These are phyloP conservation scores for Corchorus capsularis DNA, from an alignment of 345 rosid species.

Conservation along the genomic window DNA sequence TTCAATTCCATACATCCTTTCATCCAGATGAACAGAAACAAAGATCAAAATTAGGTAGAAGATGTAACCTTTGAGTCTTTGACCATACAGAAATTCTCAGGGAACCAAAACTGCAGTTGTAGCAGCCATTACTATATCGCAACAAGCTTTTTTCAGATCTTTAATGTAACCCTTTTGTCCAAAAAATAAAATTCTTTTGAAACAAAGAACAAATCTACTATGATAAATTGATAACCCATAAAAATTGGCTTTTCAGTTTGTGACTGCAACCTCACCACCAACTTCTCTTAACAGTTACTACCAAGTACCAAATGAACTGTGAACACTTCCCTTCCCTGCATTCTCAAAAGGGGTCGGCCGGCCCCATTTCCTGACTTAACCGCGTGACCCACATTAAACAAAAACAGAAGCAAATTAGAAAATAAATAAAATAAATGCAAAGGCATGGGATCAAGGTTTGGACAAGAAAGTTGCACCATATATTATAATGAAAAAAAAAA, in stretches of 20 bases:
- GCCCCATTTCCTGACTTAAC: slow-evolving; percentile 23
- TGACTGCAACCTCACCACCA: slow-evolving; percentile 9
- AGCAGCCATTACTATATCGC: background rate
- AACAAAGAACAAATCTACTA: background rate
- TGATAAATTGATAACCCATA: background rate
- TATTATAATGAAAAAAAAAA: background rate
- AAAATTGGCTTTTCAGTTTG: slow-evolving; percentile 11
- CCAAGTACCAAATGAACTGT: background rate
- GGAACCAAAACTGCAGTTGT: background rate
- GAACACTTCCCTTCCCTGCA: background rate
- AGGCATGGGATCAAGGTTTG: background rate
- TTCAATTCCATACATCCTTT: too few relatives aligned
- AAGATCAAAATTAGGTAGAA: background rate
- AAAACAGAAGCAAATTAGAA: background rate
- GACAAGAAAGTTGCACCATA: background rate
- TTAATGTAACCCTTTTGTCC: slow-evolving; percentile 1
- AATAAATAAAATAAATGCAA: background rate
- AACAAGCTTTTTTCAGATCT: slow-evolving; percentile 19
- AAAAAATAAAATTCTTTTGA: background rate
- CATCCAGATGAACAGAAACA: background rate
- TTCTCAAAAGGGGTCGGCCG: background rate
- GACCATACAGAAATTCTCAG: background rate
- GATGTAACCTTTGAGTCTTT: background rate
- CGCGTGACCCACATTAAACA: slow-evolving; percentile 28
- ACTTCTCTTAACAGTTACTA: slow-evolving; percentile 25